Conservation (phyloP, 2,329 filamentous ascomycete genomes). For the Nannizziopsis arthrosporioides region DNA sequence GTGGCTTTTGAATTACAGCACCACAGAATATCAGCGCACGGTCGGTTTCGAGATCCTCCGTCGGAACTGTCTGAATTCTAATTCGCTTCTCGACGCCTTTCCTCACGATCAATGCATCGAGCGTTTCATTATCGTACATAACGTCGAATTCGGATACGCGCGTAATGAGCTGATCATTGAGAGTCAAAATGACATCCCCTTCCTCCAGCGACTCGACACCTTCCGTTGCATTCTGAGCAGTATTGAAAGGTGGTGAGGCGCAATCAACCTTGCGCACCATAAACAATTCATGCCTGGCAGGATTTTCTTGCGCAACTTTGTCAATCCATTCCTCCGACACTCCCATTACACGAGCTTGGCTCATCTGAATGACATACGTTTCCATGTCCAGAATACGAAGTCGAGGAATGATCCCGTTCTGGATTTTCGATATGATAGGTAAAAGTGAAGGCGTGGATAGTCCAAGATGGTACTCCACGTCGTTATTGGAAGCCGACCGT, state of each 20-base stretch:
- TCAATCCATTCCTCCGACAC: slow-evolving; percentile 93
- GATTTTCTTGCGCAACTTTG: slow-evolving; percentile 77
- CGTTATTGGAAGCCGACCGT: slow-evolving; percentile 66
- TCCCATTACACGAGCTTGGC: slow-evolving; percentile 92
- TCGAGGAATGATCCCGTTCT: slow-evolving; percentile 60
- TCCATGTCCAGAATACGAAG: slow-evolving; percentile 88
- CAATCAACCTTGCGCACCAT: slow-evolving; percentile 88
- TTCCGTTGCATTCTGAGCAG: too few species aligned
- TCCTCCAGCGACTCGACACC: slow-evolving; percentile 61
- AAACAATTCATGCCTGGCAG: slow-evolving; percentile 88
- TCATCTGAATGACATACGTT: slow-evolving; percentile 91
- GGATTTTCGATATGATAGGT: slow-evolving; percentile 78
- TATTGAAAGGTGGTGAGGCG: slow-evolving; percentile 36
- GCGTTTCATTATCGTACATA: slow-evolving; percentile 79
- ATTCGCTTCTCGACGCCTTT: slow-evolving; percentile 68
- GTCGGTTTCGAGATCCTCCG: slow-evolving; percentile 83
- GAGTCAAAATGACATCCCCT: slow-evolving; percentile 80
- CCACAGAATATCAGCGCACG: slow-evolving; percentile 91
- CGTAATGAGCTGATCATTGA: slow-evolving; percentile 88
- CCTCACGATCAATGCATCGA: slow-evolving; percentile 78
- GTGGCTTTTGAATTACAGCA: slow-evolving; percentile 80
- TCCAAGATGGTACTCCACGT: slow-evolving; percentile 93
- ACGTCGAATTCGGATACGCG: slow-evolving; percentile 85
- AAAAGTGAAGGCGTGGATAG: slow-evolving; percentile 78
- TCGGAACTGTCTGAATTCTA: slow-evolving; percentile 71